Conservation (phyloP, 2,329 filamentous ascomycete genomes). For the Fragosphaeria purpurea region DNA sequence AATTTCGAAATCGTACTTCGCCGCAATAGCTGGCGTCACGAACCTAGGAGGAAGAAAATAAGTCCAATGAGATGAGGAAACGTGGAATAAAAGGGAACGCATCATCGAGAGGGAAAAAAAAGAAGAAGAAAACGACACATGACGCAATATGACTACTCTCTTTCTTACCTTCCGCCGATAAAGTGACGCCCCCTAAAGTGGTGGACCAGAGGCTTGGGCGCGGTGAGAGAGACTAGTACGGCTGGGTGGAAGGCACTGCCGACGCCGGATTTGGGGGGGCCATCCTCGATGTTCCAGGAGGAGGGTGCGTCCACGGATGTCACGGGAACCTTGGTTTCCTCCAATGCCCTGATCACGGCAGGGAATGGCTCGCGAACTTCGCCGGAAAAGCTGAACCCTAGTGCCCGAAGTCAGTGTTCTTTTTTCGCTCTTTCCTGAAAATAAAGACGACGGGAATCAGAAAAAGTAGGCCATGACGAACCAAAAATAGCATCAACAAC, state of each 20-base stretch:
- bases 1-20: slow-evolving; percentile 77
- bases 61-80: too few species aligned
- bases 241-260: slow-evolving; percentile 73
- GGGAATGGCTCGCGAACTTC: slow-evolving; percentile 90
- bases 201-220: slow-evolving; percentile 81
- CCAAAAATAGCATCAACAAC: slow-evolving; percentile 91
- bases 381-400: slow-evolving; percentile 84
- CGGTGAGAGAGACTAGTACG: slow-evolving; percentile 78
- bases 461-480: slow-evolving; percentile 18
- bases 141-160: too few species aligned
- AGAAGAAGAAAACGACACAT: too few species aligned
- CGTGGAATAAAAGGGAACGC: slow-evolving; percentile 2
- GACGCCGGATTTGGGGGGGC: slow-evolving; percentile 66
- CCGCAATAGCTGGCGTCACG: slow-evolving; percentile 63
- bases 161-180: slow-evolving; percentile 64
- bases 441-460: not conserved
- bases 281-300: slow-evolving; percentile 85
- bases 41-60: slow-evolving; percentile 44
- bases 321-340: slow-evolving; percentile 63
- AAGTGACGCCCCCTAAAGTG: slow-evolving; percentile 85
- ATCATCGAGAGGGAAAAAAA: too few species aligned
- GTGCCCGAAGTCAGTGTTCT: slow-evolving; percentile 4
- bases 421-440: not conserved
- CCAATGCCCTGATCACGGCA: slow-evolving; percentile 65
- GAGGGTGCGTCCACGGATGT: slow-evolving; percentile 88